Evolutionary conservation across 805 yeast species (phyloP).

Genomic region (Maudiozyma turicensis): DNA sequence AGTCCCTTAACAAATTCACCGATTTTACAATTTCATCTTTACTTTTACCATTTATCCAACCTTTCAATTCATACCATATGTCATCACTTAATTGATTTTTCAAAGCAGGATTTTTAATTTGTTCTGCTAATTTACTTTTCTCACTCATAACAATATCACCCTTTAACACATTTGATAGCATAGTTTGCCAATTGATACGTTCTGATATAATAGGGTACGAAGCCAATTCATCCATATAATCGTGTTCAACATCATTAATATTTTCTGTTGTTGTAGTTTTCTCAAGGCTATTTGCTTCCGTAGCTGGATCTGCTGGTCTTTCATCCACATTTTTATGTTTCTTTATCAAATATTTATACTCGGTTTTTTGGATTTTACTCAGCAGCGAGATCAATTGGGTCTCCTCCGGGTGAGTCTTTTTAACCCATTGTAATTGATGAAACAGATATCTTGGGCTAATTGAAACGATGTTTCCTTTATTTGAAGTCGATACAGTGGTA

Average conservation of each 20-base stretch:
- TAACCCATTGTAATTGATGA: slow-evolving; percentile 24
- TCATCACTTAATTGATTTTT: slow-evolving; percentile 29
- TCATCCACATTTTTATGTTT: not conserved
- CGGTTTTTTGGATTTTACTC: slow-evolving; percentile 2
- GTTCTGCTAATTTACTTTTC: slow-evolving; percentile 62
- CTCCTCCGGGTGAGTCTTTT: slow-evolving; percentile 37
- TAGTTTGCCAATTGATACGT: slow-evolving; percentile 90
- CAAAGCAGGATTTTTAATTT: slow-evolving; percentile 24
- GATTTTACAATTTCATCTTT: slow-evolving; percentile 69
- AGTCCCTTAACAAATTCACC: slow-evolving; percentile 56
- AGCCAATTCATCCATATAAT: slow-evolving; percentile 10
- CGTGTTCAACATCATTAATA: not conserved
- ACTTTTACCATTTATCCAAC: slow-evolving; percentile 71
- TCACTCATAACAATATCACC: slow-evolving; percentile 93
- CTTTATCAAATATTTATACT: not conserved
- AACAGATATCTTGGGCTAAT: slow-evolving; percentile 22
- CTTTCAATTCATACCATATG: slow-evolving; percentile 80
- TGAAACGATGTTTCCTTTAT: slow-evolving; percentile 15
- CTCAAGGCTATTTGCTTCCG: not conserved
- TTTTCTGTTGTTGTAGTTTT: not conserved
- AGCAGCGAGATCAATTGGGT: slow-evolving; percentile 10
- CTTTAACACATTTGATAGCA: slow-evolving; percentile 80
- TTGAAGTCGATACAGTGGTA: slow-evolving; percentile 14
- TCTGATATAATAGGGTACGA: slow-evolving; percentile 44
- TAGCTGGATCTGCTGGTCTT: not conserved